Percentiles rank a stretch among this genome's conserved stretches.
These are phyloP conservation scores for Fragaria iinumae DNA, from an alignment of 306 rosid species.

Conservation along the genomic window DNA sequence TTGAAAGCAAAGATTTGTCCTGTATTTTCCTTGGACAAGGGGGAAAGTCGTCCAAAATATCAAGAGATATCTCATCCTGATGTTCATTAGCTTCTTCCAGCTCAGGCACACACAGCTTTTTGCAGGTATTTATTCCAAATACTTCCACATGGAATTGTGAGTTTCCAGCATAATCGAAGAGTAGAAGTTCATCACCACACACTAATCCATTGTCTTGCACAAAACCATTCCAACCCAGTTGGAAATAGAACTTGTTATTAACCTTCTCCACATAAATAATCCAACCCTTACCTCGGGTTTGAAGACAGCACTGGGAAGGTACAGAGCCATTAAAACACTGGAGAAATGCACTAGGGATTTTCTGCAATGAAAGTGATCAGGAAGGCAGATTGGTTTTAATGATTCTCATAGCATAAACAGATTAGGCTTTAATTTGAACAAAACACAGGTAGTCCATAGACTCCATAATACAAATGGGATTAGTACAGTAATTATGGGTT, in stretches of 20 bases:
- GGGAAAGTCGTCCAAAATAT: not conserved
- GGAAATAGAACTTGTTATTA: not conserved
- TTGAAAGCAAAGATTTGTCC: not conserved
- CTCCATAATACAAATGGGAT: not conserved
- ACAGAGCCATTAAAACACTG: not conserved
- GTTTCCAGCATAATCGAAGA: too few relatives aligned
- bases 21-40: not conserved
- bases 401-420: not conserved
- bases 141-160: too few relatives aligned
- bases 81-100: not conserved
- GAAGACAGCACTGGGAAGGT: not conserved
- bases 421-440: too few relatives aligned
- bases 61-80: not conserved
- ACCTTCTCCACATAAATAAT: not conserved
- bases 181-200: constrained; percentile 21
- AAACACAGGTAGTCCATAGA: not conserved
- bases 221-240: not conserved
- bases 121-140: too few relatives aligned
- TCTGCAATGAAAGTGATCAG: not conserved
- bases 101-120: too few relatives aligned
- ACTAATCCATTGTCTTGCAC: not conserved
- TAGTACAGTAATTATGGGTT: not conserved
- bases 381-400: not conserved
- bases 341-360: not conserved
- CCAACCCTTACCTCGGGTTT: not conserved